A percentile compares a stretch with the other conserved stretches of the same genome.
These are phyloP conservation scores for Penicillium sp. DNA, from an alignment of 2,329 filamentous ascomycete genomes.

Conservation along the genomic window DNA sequence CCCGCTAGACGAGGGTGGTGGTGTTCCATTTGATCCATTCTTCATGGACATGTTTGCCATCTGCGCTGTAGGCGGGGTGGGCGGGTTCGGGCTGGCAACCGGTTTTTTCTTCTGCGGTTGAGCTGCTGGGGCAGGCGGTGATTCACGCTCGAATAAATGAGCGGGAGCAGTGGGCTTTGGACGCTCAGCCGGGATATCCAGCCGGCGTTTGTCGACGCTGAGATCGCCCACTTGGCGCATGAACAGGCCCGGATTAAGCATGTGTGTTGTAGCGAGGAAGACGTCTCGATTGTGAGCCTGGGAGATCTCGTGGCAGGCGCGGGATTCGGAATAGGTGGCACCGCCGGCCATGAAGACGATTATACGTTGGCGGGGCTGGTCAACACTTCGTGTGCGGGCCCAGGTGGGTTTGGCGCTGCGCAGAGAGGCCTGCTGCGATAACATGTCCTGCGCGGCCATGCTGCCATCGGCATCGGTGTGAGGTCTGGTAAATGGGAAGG, in stretches of 20 bases:
- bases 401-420: conserved; percentile 92
- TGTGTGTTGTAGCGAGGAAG: conserved; percentile 87
- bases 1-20: conserved; percentile 21
- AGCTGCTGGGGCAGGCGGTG: conserved; percentile 52
- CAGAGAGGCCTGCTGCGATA: conserved; percentile 67
- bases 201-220: conserved; percentile 68
- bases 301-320: conserved; percentile 85
- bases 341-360: conserved; percentile 95
- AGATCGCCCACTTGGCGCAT: conserved; percentile 81
- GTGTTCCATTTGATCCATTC: conserved; percentile 28
- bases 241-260: conserved; percentile 84
- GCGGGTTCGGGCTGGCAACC: conserved; percentile 22
- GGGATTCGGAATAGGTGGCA: conserved; percentile 87
- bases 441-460: conserved; percentile 49
- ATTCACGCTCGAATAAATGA: conserved; percentile 77
- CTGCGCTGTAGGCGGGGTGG: conserved; percentile 32
- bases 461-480: conserved; percentile 53
- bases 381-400: conserved; percentile 76
- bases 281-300: conserved; percentile 73
- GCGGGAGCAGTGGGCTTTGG: conserved; percentile 80
- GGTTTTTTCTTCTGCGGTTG: conserved; percentile 26
- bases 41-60: conserved; percentile 41
- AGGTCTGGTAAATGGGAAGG: conserved; percentile 74
- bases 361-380: conserved; percentile 83
- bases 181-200: conserved; percentile 79